Percentiles rank a stretch among this genome's conserved stretches.
phyloP scores from a whole-genome alignment of 2,329 filamentous ascomycete genomes.

The Sporothrix phasma region DNA sequence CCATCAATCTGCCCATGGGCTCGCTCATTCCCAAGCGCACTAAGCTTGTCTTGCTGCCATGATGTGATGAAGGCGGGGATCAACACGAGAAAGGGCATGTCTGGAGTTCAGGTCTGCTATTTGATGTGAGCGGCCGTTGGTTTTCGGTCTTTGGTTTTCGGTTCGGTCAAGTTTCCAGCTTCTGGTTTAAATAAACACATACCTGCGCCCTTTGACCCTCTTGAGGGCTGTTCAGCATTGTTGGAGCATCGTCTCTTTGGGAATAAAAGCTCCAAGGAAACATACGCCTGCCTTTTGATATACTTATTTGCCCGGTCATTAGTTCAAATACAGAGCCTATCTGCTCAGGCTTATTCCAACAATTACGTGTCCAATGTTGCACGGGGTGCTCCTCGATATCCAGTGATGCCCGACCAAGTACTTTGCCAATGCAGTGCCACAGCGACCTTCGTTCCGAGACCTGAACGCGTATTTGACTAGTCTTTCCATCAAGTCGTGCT shows the following conservation, averaged over 20 bases:
- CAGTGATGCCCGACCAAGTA: background rate
- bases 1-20: slow-evolving; percentile 17
- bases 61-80: too few species aligned
- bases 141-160: background rate
- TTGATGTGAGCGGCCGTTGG: background rate
- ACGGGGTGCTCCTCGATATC: background rate
- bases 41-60: background rate
- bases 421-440: background rate
- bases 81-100: background rate
- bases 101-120: background rate
- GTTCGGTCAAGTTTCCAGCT: background rate
- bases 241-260: background rate
- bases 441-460: background rate
- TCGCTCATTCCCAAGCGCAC: slow-evolving; percentile 13
- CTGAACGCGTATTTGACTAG: too few species aligned
- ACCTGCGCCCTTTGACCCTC: background rate
- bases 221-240: background rate
- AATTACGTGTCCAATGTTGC: background rate
- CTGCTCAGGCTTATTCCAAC: slow-evolving; percentile 4
- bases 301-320: background rate
- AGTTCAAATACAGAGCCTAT: background rate
- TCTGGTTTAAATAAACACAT: too few species aligned
- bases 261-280: too few species aligned
- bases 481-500: too few species aligned
- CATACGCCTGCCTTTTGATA: background rate